Base-by-base conservation (phyloP, 2,329 filamentous ascomycete species). In the Mycosphaerella arachidis region DNA sequence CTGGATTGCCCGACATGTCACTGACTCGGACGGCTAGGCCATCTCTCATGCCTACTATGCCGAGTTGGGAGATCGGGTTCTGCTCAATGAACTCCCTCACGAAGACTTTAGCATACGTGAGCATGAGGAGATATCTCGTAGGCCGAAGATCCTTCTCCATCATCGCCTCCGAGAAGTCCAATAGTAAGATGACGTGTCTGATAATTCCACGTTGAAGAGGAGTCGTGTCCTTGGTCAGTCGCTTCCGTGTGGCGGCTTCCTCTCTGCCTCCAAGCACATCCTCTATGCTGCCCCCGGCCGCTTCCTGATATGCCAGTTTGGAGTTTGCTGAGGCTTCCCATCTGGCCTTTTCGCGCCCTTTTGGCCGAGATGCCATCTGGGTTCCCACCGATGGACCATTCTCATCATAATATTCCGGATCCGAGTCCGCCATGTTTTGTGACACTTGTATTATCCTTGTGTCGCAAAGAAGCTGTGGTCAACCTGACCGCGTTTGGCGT, bases 141-240 rank as follows among this genome's bases (percentile, higher is more conserved):
- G 94, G 94, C 29, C 94, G 85, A 66, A 97, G 82, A 72, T 99
- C 94, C 76, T 97, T 97, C 75, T 97, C 92, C 5, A 86, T 77
- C 94, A 99, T 99, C 54, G 93, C 91, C 65, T 90, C 88, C 24
- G 91, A 96, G 76, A 97, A 88, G 75, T 99, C 94, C 35, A 99
- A 78, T 43, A 97, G 87, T 24, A 99, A 81, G 58, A 97, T 86
- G 53, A 97, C 79, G 76, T 99, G 93, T n/a, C 94, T 88, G 75
- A 99, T 99, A 70, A 99, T 99, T 63, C 94, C 94, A 68, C 94
- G 86, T 77, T 99, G 94, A 57, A 99, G 81, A 12, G 94, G 94
- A 52, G 93, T 97, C 30, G 94, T 97, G 74, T 99, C 94, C 74
- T 91, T 90, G 62, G 96, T 82, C 62, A 97, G 79, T 68, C 92